Conservation (phyloP, 2,329 filamentous ascomycete species). For the Sarocladium brachiariae region DNA sequence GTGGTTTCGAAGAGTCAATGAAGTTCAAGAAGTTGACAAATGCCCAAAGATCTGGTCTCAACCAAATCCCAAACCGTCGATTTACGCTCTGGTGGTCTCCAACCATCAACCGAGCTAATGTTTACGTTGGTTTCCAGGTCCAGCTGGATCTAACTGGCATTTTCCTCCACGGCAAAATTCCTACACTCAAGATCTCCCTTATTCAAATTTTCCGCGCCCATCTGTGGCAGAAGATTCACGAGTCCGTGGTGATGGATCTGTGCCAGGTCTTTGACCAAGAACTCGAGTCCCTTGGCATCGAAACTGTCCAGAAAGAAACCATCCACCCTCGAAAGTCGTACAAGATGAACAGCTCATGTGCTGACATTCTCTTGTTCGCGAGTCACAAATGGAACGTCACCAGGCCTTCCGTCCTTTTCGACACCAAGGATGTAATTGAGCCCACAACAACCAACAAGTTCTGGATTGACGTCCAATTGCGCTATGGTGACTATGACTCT, state of each 20-base stretch:
- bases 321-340: constrained; percentile 99
- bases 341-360: constrained; percentile 99
- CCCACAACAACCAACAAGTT: constrained; percentile 97
- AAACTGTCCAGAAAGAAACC: constrained; percentile 97
- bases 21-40: constrained; percentile 99
- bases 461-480: constrained; percentile 94
- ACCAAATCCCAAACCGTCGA: constrained; percentile 96
- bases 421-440: constrained; percentile 94
- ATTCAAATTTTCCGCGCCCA: constrained; percentile 99
- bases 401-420: constrained; percentile 83
- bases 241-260: constrained; percentile 97
- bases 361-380: constrained; percentile 92
- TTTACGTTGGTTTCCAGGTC: constrained; percentile 99
- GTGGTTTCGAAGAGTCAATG: constrained; percentile 61
- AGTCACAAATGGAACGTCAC: constrained; percentile 99
- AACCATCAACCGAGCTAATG: constrained; percentile 90
- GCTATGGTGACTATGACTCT: constrained; percentile 97
- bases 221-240: constrained; percentile 99
- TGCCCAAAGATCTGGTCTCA: constrained; percentile 90
- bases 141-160: constrained; percentile 97
- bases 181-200: constrained; percentile 92
- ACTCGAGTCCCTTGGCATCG: constrained; percentile 88
- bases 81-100: constrained; percentile 98
- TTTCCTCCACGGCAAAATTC: constrained; percentile 98
- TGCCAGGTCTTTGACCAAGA: constrained; percentile 99